These are phyloP conservation scores for Sphaceloma murrayae DNA, from an alignment of 2,329 filamentous ascomycete genomes.

Conservation along the genomic window DNA sequence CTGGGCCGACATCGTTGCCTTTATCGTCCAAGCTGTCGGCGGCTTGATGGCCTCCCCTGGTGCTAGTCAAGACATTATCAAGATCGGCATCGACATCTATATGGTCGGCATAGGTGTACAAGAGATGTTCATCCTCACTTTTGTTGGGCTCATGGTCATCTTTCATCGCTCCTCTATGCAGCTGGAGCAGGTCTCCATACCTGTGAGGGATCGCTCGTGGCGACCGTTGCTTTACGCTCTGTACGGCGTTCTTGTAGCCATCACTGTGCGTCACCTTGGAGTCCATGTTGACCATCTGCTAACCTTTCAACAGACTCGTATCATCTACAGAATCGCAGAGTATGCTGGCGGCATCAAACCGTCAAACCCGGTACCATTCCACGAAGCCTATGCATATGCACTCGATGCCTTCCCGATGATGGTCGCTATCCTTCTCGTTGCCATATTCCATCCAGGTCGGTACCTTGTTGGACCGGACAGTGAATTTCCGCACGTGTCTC, in stretches of 20 bases:
- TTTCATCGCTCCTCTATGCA: slow-evolving; percentile 18
- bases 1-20: slow-evolving; percentile 35
- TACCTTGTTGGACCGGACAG: slow-evolving; percentile 18
- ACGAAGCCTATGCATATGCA: slow-evolving; percentile 43
- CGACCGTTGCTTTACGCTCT: slow-evolving; percentile 23
- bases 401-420: slow-evolving; percentile 1
- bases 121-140: slow-evolving; percentile 26
- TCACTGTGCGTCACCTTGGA: slow-evolving; percentile 27
- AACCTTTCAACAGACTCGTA: slow-evolving; percentile 30
- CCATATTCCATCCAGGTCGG: slow-evolving; percentile 18
- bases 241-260: slow-evolving; percentile 33
- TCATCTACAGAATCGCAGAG: slow-evolving; percentile 51
- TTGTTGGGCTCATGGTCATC: slow-evolving; percentile 17
- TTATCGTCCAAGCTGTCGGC: slow-evolving; percentile 37
- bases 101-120: slow-evolving; percentile 28
- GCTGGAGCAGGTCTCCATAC: slow-evolving; percentile 25
- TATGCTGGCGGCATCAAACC: slow-evolving; percentile 39
- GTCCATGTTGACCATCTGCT: not conserved
- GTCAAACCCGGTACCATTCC: slow-evolving; percentile 37
- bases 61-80: slow-evolving; percentile 24
- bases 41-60: slow-evolving; percentile 30
- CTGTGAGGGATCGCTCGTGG: slow-evolving; percentile 2
- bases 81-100: slow-evolving; percentile 35
- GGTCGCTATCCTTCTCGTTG: slow-evolving; percentile 18
- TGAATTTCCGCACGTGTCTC: not conserved